A percentile compares a stretch with the other conserved stretches of the same genome.
phyloP scores from a whole-genome alignment of 495 filamentous ascomycete species.

The Penicillium lividum region DNA sequence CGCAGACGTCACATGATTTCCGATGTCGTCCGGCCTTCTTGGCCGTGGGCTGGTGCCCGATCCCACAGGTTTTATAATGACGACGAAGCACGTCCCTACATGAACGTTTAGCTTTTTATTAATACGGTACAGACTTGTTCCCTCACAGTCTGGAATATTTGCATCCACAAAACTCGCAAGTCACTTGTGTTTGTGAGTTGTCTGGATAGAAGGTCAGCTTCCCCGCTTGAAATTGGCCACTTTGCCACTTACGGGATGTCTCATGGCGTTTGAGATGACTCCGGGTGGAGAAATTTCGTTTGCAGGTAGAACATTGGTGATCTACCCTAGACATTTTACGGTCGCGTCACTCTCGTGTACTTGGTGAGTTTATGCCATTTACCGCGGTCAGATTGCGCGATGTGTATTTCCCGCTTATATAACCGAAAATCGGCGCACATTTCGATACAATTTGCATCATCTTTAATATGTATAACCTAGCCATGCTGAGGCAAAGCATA shows the following conservation, averaged over 20 bases:
- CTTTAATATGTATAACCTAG: too few species aligned
- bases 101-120: neutral
- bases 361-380: neutral
- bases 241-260: conserved; percentile 10
- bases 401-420: neutral
- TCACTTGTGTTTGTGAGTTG: conserved; percentile 1
- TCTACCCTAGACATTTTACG: conserved; percentile 4
- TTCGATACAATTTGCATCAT: too few species aligned
- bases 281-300: conserved; percentile 10
- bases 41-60: conserved; percentile 1
- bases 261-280: conserved; percentile 17
- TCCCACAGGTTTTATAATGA: conserved; percentile 17
- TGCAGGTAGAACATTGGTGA: conserved; percentile 1
- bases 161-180: conserved; percentile 15
- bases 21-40: conserved; percentile 13
- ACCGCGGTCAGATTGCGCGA: neutral
- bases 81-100: conserved; percentile 17
- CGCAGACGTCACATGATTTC: conserved; percentile 18
- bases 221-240: neutral
- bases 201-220: conserved; percentile 5
- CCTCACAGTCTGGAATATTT: conserved; percentile 19
- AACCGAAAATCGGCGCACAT: neutral
- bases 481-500: neutral
- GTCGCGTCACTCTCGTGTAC: neutral
- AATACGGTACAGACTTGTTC: neutral